phyloP scores from a whole-genome alignment of 768 basidiomycete genomes.

The Trametes maxima region DNA sequence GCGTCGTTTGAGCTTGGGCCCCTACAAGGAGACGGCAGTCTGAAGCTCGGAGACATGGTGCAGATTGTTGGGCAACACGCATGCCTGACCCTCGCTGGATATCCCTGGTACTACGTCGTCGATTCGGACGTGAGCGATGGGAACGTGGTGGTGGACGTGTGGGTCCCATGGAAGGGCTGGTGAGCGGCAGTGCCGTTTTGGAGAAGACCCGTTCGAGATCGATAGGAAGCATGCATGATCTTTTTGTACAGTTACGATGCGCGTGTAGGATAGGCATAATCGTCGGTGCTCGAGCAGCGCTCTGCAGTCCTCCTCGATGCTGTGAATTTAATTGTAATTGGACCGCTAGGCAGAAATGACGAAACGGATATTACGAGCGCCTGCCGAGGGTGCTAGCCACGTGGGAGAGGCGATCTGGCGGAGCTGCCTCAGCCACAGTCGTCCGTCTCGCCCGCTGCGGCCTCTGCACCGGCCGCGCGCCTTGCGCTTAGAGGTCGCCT shows the following conservation, averaged over 20 bases:
- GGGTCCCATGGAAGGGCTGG: slow-evolving; percentile 94
- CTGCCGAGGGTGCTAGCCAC: slow-evolving; percentile 5
- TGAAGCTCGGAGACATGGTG: slow-evolving; percentile 62
- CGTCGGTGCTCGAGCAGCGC: background rate
- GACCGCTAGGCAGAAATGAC: background rate
- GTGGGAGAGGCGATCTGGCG: slow-evolving; percentile 7
- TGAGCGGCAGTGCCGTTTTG: slow-evolving; percentile 33
- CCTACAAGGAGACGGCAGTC: slow-evolving; percentile 30
- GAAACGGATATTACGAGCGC: background rate
- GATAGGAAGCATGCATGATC: slow-evolving; percentile 1
- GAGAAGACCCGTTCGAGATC: background rate
- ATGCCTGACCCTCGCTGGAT: slow-evolving; percentile 77
- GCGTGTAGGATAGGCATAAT: slow-evolving; percentile 1
- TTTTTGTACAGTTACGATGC: slow-evolving; percentile 8
- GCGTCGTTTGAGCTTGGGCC: slow-evolving; percentile 22
- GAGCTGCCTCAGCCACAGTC: slow-evolving; percentile 22
- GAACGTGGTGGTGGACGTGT: slow-evolving; percentile 69
- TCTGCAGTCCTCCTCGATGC: background rate
- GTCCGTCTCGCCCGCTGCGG: slow-evolving; percentile 21
- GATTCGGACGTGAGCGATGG: slow-evolving; percentile 57
- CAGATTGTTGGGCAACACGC: slow-evolving; percentile 86
- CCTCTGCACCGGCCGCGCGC: slow-evolving; percentile 9
- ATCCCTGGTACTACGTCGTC: slow-evolving; percentile 84
- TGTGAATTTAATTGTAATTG: background rate
- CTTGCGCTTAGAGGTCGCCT: slow-evolving; percentile 8